These are phyloP conservation scores for Chaetomium strumarium DNA, from an alignment of 2,329 filamentous ascomycete species.

Conservation along the genomic window DNA sequence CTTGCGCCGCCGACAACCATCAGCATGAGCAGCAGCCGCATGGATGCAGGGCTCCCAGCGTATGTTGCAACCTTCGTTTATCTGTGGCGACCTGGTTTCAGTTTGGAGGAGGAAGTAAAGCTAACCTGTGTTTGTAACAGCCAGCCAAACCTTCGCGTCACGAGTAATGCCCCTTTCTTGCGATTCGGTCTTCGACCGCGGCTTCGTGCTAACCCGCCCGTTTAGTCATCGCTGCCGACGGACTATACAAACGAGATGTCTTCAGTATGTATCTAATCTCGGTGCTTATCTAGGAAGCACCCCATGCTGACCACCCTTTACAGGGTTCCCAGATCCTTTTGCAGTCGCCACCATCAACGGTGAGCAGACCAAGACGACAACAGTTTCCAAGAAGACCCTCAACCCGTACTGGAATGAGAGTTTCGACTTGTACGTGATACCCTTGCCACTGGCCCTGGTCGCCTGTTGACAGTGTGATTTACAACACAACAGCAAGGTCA, in stretches of 20 bases:
- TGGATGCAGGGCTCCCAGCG: conserved; percentile 58
- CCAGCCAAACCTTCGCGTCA: conserved; percentile 84
- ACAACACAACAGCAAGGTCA: conserved; percentile 60
- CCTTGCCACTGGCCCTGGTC: neutral
- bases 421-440: conserved; percentile 79
- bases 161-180: conserved; percentile 57
- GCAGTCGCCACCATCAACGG: conserved; percentile 95
- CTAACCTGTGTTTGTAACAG: conserved; percentile 37
- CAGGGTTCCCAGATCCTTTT: conserved; percentile 96
- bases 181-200: conserved; percentile 9
- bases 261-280: conserved; percentile 68
- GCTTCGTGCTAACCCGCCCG: conserved; percentile 26
- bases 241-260: conserved; percentile 97
- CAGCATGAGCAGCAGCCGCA: conserved; percentile 44
- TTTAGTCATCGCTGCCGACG: conserved; percentile 95
- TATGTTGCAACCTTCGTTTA: conserved; percentile 38
- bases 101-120: conserved; percentile 18
- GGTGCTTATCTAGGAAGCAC: neutral
- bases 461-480: conserved; percentile 4
- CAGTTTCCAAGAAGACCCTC: conserved; percentile 92
- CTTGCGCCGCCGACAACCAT: conserved; percentile 32
- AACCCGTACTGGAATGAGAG: conserved; percentile 99
- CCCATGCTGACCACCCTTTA: conserved; percentile 22
- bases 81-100: neutral
- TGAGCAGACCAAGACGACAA: conserved; percentile 97